Conservation (phyloP, 2,329 filamentous ascomycete genomes). For the Rhynchosporium agropyri region DNA sequence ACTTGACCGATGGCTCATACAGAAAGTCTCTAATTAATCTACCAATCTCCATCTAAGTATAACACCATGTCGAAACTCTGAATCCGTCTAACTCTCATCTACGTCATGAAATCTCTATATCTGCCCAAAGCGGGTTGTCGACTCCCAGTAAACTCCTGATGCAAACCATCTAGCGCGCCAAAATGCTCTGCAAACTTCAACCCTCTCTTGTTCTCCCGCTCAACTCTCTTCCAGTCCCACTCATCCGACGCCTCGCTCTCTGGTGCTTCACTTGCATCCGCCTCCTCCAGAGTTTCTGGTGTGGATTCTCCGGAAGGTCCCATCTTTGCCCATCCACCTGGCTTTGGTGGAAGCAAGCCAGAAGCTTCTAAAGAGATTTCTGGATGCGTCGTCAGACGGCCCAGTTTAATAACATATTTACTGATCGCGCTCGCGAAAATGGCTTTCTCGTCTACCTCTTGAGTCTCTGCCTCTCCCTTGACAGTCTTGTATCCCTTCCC, state of each 20-base stretch:
- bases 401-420: constrained; percentile 84
- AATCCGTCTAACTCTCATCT: constrained; percentile 1
- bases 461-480: constrained; percentile 43
- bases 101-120: constrained; percentile 40
- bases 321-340: constrained; percentile 61
- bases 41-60: background rate
- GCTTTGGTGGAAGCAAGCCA: constrained; percentile 73
- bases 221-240: constrained; percentile 63
- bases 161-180: constrained; percentile 57
- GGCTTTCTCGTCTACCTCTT: constrained; percentile 58
- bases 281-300: constrained; percentile 28
- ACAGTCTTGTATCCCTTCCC: constrained; percentile 46
- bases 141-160: constrained; percentile 43
- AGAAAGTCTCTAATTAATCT: constrained; percentile 5
- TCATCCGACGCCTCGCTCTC: constrained; percentile 24
- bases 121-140: constrained; percentile 39
- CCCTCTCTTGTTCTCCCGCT: constrained; percentile 57
- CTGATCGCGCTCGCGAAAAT: constrained; percentile 72
- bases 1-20: background rate
- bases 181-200: constrained; percentile 59
- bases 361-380: constrained; percentile 72
- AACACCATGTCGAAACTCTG: background rate
- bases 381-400: constrained; percentile 81
- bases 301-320: constrained; percentile 35
- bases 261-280: constrained; percentile 15